phyloP scores from a whole-genome alignment of 1,139 yeast species.

The Pichia inconspicua region DNA sequence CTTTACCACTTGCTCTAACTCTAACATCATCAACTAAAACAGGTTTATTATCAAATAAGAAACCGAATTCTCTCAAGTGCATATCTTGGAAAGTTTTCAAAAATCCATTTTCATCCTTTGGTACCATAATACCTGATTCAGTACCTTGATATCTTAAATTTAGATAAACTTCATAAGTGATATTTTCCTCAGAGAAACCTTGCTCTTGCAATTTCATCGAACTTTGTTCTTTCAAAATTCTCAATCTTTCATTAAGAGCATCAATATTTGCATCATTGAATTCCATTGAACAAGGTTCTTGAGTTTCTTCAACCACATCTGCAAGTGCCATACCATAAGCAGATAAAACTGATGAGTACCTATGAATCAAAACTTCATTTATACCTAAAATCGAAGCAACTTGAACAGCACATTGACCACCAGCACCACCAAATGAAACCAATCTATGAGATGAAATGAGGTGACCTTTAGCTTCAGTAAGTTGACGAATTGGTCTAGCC shows the following conservation, averaged over 20 bases:
- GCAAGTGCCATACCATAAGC: conserved; percentile 50
- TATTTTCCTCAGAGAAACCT: conserved; percentile 35
- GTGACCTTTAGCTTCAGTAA: conserved; percentile 50
- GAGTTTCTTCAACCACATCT: conserved; percentile 59
- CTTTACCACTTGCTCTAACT: conserved; percentile 57
- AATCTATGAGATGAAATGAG: conserved; percentile 38
- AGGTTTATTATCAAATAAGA: conserved; percentile 45
- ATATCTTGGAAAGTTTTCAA: conserved; percentile 24
- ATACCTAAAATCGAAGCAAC: conserved; percentile 44
- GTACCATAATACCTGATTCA: conserved; percentile 73
- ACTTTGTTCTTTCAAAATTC: conserved; percentile 29
- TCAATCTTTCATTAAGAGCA: conserved; percentile 31
- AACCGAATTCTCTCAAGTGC: conserved; percentile 67
- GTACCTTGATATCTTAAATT: conserved; percentile 83
- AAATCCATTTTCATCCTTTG: conserved; percentile 25
- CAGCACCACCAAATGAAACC: conserved; percentile 52
- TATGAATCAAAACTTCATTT: conserved; percentile 39
- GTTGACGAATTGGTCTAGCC: conserved; percentile 49
- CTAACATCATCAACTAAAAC: conserved; percentile 79
- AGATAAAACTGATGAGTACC: conserved; percentile 46
- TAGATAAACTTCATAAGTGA: conserved; percentile 49
- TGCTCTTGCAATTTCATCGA: conserved; percentile 33
- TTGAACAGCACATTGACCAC: conserved; percentile 51
- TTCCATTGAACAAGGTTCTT: conserved; percentile 45
- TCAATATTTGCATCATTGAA: conserved; percentile 29